Evolutionary conservation across 768 basidiomycete species (phyloP).

Genomic region (Leucocoprinus sp.): DNA sequence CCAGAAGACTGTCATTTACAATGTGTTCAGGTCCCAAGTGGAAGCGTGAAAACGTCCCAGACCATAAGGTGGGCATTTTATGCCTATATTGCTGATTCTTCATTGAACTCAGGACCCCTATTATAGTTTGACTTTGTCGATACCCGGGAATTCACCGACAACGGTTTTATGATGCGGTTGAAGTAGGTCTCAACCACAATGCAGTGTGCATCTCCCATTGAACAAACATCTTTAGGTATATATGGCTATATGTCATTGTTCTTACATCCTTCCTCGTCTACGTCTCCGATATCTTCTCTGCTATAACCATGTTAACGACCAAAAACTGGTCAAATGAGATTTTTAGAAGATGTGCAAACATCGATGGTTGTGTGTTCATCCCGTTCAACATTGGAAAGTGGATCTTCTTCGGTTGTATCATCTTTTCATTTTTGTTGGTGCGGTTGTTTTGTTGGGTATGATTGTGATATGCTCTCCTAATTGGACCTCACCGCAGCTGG

Average conservation of each 20-base stretch:
- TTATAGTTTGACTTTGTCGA: constrained; percentile 94
- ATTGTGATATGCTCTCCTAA: background rate
- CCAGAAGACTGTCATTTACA: constrained; percentile 27
- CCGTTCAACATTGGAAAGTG: constrained; percentile 88
- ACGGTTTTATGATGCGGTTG: constrained; percentile 76
- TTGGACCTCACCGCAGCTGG: constrained; percentile 42
- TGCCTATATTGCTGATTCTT: background rate
- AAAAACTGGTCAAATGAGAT: constrained; percentile 88
- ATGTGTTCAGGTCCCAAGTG: constrained; percentile 69
- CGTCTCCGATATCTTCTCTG: constrained; percentile 95
- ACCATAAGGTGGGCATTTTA: constrained; percentile 74
- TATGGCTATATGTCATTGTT: constrained; percentile 88
- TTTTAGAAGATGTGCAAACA: constrained; percentile 59
- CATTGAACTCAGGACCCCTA: background rate
- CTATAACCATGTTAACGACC: constrained; percentile 92
- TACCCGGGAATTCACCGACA: constrained; percentile 85
- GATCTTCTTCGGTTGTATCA: constrained; percentile 97
- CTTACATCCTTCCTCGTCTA: constrained; percentile 97
- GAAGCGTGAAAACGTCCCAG: constrained; percentile 96
- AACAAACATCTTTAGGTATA: constrained; percentile 50
- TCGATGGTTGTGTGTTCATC: constrained; percentile 72
- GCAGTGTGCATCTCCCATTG: background rate
- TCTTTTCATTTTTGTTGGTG: constrained; percentile 94
- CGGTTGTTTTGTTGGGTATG: constrained; percentile 19
- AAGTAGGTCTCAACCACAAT: constrained; percentile 44